Evolutionary conservation across 331 rosid species (phyloP).

Genomic region (Dryas integrifolia): DNA sequence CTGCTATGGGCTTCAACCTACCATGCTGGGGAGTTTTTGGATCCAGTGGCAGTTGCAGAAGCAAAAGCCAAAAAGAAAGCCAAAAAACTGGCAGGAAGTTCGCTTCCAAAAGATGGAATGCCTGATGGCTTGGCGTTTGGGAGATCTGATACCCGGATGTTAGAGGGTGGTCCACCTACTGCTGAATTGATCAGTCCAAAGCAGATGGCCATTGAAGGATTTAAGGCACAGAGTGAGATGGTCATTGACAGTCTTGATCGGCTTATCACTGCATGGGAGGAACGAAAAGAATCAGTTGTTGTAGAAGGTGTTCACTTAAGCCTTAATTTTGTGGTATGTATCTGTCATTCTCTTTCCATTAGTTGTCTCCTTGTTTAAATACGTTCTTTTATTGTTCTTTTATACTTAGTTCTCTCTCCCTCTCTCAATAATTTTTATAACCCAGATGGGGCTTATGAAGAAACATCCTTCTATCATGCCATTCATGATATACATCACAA

Average conservation of each 20-base stretch:
- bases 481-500: slow-evolving; percentile 88
- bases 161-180: slow-evolving; percentile 36
- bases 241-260: slow-evolving; percentile 99
- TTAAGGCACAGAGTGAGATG: slow-evolving; percentile 99
- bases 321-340: slow-evolving; percentile 87
- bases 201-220: slow-evolving; percentile 97
- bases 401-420: background rate
- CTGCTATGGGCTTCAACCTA: slow-evolving; percentile 97
- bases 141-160: slow-evolving; percentile 38
- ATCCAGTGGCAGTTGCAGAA: slow-evolving; percentile 85
- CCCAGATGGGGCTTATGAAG: slow-evolving; percentile 99
- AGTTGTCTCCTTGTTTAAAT: slow-evolving; percentile 6
- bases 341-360: slow-evolving; percentile 1
- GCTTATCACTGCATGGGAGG: slow-evolving; percentile 97
- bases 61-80: slow-evolving; percentile 80
- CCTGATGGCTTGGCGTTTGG: slow-evolving; percentile 40
- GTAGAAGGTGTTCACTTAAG: slow-evolving; percentile 99
- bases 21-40: slow-evolving; percentile 98
- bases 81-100: slow-evolving; percentile 60
- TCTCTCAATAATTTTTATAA: slow-evolving; percentile 16
- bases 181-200: slow-evolving; percentile 61
- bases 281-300: slow-evolving; percentile 84
- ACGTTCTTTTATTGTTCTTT: background rate
- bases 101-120: slow-evolving; percentile 56
- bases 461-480: slow-evolving; percentile 96